Percentiles rank a stretch among this genome's conserved stretches.
phyloP scores from a whole-genome alignment of 495 filamentous ascomycete species.

The Podospora australis region DNA sequence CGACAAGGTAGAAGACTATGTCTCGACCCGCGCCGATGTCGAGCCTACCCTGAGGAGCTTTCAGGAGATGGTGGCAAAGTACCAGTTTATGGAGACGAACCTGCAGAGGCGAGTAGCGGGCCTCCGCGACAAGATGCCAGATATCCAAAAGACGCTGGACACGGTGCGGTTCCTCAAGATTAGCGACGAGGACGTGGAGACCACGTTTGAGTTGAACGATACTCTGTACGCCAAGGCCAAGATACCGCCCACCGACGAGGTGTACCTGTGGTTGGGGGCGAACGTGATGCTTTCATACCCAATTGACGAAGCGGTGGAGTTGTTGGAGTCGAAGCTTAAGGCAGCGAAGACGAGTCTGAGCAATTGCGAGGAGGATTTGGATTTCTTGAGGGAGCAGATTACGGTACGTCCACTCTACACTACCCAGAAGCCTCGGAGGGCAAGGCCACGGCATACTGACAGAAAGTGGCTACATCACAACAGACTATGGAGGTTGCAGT shows the following conservation, averaged over 20 bases:
- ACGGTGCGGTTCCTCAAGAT: slow-evolving; percentile 77
- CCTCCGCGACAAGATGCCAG: slow-evolving; percentile 89
- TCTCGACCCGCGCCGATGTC: slow-evolving; percentile 77
- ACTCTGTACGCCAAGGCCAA: slow-evolving; percentile 86
- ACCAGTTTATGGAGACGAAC: slow-evolving; percentile 99
- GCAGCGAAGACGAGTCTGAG: slow-evolving; percentile 69
- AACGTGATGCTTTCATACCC: slow-evolving; percentile 98
- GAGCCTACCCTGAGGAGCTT: slow-evolving; percentile 85
- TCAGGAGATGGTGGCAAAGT: slow-evolving; percentile 99
- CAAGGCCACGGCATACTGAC: not conserved
- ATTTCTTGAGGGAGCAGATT: slow-evolving; percentile 94
- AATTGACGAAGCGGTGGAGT: slow-evolving; percentile 72
- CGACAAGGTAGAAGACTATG: slow-evolving; percentile 93
- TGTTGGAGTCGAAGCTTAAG: slow-evolving; percentile 71
- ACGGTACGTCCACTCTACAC: slow-evolving; percentile 54
- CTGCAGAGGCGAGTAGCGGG: slow-evolving; percentile 74
- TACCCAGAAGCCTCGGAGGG: not conserved
- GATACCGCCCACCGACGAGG: slow-evolving; percentile 78
- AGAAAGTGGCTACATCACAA: too few species aligned
- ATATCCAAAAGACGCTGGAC: slow-evolving; percentile 96
- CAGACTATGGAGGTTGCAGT: slow-evolving; percentile 95
- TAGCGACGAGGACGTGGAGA: slow-evolving; percentile 52
- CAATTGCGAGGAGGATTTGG: slow-evolving; percentile 93
- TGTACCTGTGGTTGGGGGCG: slow-evolving; percentile 96
- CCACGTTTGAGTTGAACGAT: slow-evolving; percentile 93